phyloP scores from a whole-genome alignment of 164 flowering plant genomes.

The Brasenia schreberi region DNA sequence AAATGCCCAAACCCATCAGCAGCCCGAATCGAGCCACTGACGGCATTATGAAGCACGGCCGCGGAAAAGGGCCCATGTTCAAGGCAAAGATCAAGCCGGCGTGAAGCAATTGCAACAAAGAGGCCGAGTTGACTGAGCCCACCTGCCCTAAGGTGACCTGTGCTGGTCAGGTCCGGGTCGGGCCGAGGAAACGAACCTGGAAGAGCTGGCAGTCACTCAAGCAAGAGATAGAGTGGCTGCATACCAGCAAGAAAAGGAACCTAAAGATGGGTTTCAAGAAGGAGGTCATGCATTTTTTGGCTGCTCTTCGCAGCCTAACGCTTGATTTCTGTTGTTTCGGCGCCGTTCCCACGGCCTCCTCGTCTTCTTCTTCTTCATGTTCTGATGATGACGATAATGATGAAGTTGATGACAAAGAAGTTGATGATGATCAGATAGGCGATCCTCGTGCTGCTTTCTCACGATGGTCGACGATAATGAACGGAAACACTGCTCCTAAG shows the following conservation, averaged over 20 bases:
- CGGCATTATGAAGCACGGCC: slow-evolving; percentile 23
- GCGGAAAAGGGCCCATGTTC: slow-evolving; percentile 38
- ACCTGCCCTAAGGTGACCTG: slow-evolving; percentile 94
- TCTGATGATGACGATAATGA: slow-evolving; percentile 42
- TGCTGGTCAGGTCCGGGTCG: slow-evolving; percentile 79
- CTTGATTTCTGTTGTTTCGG: slow-evolving; percentile 81
- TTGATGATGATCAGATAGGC: slow-evolving; percentile 7
- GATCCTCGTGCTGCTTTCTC: slow-evolving; percentile 48
- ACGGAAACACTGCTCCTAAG: slow-evolving; percentile 59
- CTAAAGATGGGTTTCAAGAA: slow-evolving; percentile 51
- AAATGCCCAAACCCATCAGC: slow-evolving; percentile 70
- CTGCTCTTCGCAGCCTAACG: slow-evolving; percentile 42
- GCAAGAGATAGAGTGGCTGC: slow-evolving; percentile 88
- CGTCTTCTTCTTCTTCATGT: slow-evolving; percentile 10
- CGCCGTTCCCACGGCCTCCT: slow-evolving; percentile 20
- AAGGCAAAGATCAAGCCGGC: slow-evolving; percentile 27
- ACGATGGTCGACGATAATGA: slow-evolving; percentile 82
- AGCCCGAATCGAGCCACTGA: slow-evolving; percentile 50
- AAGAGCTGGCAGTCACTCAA: slow-evolving; percentile 90
- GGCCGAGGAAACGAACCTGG: slow-evolving; percentile 37
- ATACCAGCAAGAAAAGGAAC: slow-evolving; percentile 18
- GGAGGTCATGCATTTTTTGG: slow-evolving; percentile 63
- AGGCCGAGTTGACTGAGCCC: slow-evolving; percentile 46
- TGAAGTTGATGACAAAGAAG: slow-evolving; percentile 22
- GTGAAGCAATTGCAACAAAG: slow-evolving; percentile 14